Evolutionary conservation across 257 asterid species (phyloP).

Genomic region (Lycium ferocissimum): DNA sequence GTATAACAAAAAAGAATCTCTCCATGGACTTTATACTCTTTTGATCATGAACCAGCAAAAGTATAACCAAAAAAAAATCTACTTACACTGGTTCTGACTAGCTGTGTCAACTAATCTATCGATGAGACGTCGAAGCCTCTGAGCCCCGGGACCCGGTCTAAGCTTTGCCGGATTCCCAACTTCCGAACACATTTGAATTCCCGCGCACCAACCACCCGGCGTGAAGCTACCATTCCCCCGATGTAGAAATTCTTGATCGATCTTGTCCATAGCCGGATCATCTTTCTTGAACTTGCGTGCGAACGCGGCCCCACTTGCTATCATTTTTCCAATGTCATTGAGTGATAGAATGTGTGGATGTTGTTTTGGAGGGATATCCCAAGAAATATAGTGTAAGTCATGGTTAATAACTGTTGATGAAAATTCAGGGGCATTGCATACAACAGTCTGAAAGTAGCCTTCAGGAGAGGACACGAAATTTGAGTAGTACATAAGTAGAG

Average conservation of each 20-base stretch:
- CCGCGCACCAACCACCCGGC: conserved; percentile 44
- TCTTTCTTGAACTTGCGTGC: conserved; percentile 40
- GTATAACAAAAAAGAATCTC: neutral
- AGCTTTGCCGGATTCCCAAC: conserved; percentile 34
- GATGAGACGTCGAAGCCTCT: conserved; percentile 36
- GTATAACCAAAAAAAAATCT: neutral
- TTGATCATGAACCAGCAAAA: conserved; percentile 25
- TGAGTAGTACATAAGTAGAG: conserved; percentile 43
- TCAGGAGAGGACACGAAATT: conserved; percentile 44
- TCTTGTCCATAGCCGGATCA: conserved; percentile 37
- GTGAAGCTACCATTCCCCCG: conserved; percentile 41
- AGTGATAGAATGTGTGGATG: conserved; percentile 37
- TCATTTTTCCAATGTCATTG: conserved; percentile 36
- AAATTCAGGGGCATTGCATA: conserved; percentile 43
- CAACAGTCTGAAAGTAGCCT: conserved; percentile 43
- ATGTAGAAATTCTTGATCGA: conserved; percentile 35
- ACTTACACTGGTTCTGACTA: conserved; percentile 32
- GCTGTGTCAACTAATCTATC: conserved; percentile 31
- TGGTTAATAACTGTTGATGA: conserved; percentile 39
- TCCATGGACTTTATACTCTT: neutral
- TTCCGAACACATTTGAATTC: conserved; percentile 35
- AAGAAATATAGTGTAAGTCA: conserved; percentile 43
- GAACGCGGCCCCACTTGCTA: conserved; percentile 37
- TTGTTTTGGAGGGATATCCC: conserved; percentile 44
- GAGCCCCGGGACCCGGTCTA: conserved; percentile 40